Base-by-base conservation (phyloP, 768 basidiomycete species). In the Calocera cornea region DNA sequence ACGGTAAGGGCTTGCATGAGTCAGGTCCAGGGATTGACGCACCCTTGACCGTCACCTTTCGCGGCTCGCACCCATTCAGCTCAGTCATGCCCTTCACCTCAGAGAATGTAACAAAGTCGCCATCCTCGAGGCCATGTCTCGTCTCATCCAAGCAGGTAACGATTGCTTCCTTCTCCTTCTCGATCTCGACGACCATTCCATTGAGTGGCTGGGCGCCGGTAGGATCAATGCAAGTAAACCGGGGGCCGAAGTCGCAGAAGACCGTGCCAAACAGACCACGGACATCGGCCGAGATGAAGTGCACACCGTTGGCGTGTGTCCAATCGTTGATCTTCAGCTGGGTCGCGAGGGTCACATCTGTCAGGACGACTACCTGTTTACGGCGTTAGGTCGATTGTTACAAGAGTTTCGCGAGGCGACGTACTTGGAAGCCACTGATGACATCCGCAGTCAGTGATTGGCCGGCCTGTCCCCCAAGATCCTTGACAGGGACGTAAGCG, bases 121-220 rank as follows among this genome's bases (percentile, higher is more conserved):
- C 97, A 75, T 98, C 97, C 76, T 97, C 94, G n/a, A 99, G 83
- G 22, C 97, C 97, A 76, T 98, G 97, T 68, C 97, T 85, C 12
- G 95, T 89, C 79, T 99, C 97, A 71, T 99, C 97, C 68, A 97
- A 80, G 75, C 94, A 97, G 12, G 95, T 97, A 7, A 98, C 95
- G 24, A 98, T 78, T n/a, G 89, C 95, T 65, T 97, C 93, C 50
- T 82, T 80, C 69, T 87, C 88, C 92, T 91, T 89, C 66, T 86
- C 87, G n/a, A 98, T 86, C 65, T 91, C 89, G 11, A 94, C 95
- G 67, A 97, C 89, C 93, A 99, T 97, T 22, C 97, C 97, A 1
- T 86, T 83, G 67, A 97, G 80, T 1, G 94, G 89, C 71, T 92
- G 88, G 78, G 98, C 97, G 19, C 97, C 97, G n/a, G 91, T 95